phyloP scores from a whole-genome alignment of 1,139 yeast species.

The Saccharomyces pastorianus region DNA sequence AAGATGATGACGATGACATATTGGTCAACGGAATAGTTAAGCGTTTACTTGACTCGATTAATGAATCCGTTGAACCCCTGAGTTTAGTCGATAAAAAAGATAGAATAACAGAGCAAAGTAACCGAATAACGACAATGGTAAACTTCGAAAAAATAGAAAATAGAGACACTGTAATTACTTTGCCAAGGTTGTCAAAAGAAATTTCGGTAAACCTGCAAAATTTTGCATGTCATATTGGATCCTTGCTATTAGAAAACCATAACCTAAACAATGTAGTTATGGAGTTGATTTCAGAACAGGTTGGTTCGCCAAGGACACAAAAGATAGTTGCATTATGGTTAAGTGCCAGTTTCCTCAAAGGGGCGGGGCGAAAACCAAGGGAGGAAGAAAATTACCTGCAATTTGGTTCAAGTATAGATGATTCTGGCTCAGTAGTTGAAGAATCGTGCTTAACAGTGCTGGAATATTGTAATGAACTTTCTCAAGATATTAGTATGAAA shows the following conservation, averaged over 20 bases:
- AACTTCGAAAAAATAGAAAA: not conserved
- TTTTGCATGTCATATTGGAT: not conserved
- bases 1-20: not conserved
- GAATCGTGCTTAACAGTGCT: constrained; percentile 6
- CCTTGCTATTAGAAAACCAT: not conserved
- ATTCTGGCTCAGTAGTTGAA: not conserved
- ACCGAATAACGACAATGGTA: not conserved
- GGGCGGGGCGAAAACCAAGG: constrained; percentile 6
- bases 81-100: not conserved
- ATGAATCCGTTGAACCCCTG: not conserved
- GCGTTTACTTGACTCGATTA: not conserved
- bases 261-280: not conserved
- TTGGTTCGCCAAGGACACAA: not conserved
- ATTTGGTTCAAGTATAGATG: constrained; percentile 17
- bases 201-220: not conserved
- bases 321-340: not conserved
- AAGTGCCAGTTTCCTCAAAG: constrained; percentile 8
- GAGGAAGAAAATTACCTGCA: constrained; percentile 24
- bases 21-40: not conserved
- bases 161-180: too few species aligned
- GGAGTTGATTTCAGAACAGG: not conserved
- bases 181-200: not conserved
- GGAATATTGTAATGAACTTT: constrained; percentile 25
- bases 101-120: not conserved
- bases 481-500: constrained; percentile 18